Percentiles rank a stretch among this genome's conserved stretches.
These are phyloP conservation scores for Kodamaea arcana DNA, from an alignment of 1,139 yeast genomes.

Conservation along the genomic window DNA sequence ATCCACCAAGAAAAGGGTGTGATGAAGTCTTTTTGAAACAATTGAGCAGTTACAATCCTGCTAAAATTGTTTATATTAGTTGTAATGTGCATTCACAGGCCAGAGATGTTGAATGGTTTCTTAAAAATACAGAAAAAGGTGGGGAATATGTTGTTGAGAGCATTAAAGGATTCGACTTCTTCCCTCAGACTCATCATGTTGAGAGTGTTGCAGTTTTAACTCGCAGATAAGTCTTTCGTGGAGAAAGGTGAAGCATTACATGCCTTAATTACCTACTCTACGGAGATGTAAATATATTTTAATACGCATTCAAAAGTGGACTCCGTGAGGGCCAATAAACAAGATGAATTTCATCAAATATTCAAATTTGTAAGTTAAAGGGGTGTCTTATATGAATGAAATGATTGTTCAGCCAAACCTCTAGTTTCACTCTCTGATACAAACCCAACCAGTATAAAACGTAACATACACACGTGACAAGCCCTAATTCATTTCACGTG, in stretches of 20 bases:
- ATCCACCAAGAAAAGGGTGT: conserved; percentile 97
- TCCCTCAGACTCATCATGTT: conserved; percentile 97
- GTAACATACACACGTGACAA: neutral
- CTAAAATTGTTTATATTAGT: conserved; percentile 84
- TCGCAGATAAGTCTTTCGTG: no score
- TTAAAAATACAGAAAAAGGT: conserved; percentile 64
- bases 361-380: no score
- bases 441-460: no score
- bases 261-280: no score
- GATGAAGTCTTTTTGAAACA: conserved; percentile 84
- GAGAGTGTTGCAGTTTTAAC: conserved; percentile 87
- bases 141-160: conserved; percentile 66
- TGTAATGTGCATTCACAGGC: conserved; percentile 99
- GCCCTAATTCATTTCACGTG: neutral
- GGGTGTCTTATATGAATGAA: no score
- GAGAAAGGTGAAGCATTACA: no score
- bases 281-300: no score
- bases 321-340: no score
- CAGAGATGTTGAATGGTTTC: conserved; percentile 81
- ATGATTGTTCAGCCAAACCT: no score
- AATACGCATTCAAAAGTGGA: no score
- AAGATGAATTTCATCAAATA: no score
- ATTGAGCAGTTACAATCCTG: conserved; percentile 76
- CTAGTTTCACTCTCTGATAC: no score
- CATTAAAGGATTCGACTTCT: conserved; percentile 91